Evolutionary conservation across 1,139 yeast species (phyloP).

Genomic region (Scheffersomyces lignicola): DNA sequence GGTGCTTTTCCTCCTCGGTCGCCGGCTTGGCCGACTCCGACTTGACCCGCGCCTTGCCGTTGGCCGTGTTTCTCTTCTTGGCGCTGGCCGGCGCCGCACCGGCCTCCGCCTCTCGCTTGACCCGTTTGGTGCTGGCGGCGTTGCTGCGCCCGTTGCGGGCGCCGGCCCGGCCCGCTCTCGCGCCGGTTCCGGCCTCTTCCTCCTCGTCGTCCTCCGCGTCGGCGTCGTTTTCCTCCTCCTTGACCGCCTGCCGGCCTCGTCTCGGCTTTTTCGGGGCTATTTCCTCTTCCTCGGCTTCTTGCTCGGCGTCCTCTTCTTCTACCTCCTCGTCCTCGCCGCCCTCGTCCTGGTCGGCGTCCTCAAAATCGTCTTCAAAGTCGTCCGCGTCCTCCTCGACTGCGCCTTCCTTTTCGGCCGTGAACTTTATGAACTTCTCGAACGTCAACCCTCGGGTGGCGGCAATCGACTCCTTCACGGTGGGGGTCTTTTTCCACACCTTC

Average conservation of each 20-base stretch:
- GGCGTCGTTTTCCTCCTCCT: conserved; percentile 13
- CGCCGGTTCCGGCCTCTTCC: conserved; percentile 11
- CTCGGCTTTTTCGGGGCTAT: conserved; percentile 16
- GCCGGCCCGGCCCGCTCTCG: conserved; percentile 10
- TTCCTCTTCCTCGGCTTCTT: conserved; percentile 17
- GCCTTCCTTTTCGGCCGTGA: conserved; percentile 9
- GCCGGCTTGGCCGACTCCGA: conserved; percentile 10
- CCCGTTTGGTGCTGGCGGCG: neutral
- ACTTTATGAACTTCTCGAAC: conserved; percentile 37
- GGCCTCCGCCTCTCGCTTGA: conserved; percentile 7
- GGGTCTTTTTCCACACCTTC: conserved; percentile 27
- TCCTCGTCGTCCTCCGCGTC: conserved; percentile 13
- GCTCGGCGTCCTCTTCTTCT: conserved; percentile 25
- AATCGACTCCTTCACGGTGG: conserved; percentile 41
- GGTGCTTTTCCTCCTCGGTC: conserved; percentile 41
- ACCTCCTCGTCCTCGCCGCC: conserved; percentile 30
- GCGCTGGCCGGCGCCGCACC: conserved; percentile 9
- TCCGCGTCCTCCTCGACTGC: conserved; percentile 24
- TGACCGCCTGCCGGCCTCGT: conserved; percentile 12
- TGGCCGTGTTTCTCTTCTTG: conserved; percentile 16
- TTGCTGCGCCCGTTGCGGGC: conserved; percentile 5
- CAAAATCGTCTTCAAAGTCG: conserved; percentile 23
- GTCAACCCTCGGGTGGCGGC: conserved; percentile 38
- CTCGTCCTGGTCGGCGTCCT: conserved; percentile 28
- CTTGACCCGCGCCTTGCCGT: conserved; percentile 7